Evolutionary conservation across 768 basidiomycete genomes (phyloP).

Genomic region (Clathrus columnatus): DNA sequence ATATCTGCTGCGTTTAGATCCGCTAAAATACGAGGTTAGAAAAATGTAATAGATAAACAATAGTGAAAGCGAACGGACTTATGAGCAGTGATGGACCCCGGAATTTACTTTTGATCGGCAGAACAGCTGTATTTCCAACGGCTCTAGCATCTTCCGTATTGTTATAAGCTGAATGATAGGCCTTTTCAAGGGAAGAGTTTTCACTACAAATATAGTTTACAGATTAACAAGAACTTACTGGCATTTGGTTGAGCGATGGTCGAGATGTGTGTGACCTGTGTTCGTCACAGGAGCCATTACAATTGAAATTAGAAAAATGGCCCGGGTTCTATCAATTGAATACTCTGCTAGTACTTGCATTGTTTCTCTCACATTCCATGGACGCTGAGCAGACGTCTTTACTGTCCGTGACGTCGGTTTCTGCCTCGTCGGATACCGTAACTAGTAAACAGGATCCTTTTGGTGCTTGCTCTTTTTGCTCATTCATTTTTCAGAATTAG

Average conservation of each 20-base stretch:
- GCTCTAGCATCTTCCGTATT: conserved; percentile 71
- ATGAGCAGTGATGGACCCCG: conserved; percentile 79
- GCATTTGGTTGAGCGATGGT: conserved; percentile 13
- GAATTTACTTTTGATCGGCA: conserved; percentile 87
- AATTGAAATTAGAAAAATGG: no score
- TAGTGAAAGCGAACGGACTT: conserved; percentile 35
- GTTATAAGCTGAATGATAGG: conserved; percentile 93
- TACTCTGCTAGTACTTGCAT: not conserved
- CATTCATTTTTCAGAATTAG: conserved; percentile 46
- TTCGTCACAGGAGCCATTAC: not conserved
- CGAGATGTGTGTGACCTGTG: not conserved
- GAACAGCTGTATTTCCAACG: conserved; percentile 82
- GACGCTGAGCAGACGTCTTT: conserved; percentile 36
- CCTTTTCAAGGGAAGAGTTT: conserved; percentile 37
- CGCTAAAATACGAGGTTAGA: conserved; percentile 34
- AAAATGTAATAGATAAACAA: not conserved
- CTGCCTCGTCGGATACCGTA: conserved; percentile 60
- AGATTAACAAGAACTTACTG: conserved; percentile 16
- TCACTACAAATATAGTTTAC: not conserved
- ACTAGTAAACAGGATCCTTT: conserved; percentile 46
- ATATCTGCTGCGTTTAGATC: conserved; percentile 78
- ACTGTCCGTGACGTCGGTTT: conserved; percentile 35
- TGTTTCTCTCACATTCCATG: not conserved
- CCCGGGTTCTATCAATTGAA: not conserved
- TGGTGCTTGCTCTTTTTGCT: not conserved